phyloP scores from a whole-genome alignment of 805 yeast genomes.

The Nakazawaea ishiwadae region DNA sequence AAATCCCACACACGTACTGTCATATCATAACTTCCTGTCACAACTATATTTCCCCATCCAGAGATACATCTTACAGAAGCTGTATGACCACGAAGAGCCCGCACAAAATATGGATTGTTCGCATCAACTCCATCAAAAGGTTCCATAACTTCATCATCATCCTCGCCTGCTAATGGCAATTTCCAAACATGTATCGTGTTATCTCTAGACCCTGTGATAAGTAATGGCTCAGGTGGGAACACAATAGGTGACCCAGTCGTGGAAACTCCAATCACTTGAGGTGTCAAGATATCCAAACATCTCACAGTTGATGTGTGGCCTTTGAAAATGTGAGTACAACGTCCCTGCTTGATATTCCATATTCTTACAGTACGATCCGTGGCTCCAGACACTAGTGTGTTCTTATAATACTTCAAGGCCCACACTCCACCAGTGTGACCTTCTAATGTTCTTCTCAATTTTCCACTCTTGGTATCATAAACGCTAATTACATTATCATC shows the following conservation, averaged over 20 bases:
- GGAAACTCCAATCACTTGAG: conserved; percentile 57
- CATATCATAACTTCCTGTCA: conserved; percentile 88
- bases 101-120: conserved; percentile 60
- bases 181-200: conserved; percentile 73
- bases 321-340: conserved; percentile 84
- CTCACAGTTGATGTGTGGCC: conserved; percentile 94
- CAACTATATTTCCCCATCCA: conserved; percentile 77
- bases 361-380: conserved; percentile 92
- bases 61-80: conserved; percentile 83
- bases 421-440: conserved; percentile 99
- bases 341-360: conserved; percentile 84
- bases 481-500: conserved; percentile 82
- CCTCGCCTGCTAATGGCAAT: conserved; percentile 47
- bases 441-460: conserved; percentile 50
- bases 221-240: conserved; percentile 60
- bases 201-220: conserved; percentile 86
- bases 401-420: conserved; percentile 87
- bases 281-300: conserved; percentile 79
- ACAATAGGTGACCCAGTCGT: conserved; percentile 51
- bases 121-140: conserved; percentile 33
- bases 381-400: conserved; percentile 86
- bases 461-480: conserved; percentile 73
- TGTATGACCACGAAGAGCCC: conserved; percentile 69
- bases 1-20: conserved; percentile 93
- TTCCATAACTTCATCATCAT: conserved; percentile 31